Percentiles rank a stretch among this genome's conserved stretches.
Evolutionary conservation across 371 early-diverging fungal species (phyloP).

Genomic region (Globomyces sp.): DNA sequence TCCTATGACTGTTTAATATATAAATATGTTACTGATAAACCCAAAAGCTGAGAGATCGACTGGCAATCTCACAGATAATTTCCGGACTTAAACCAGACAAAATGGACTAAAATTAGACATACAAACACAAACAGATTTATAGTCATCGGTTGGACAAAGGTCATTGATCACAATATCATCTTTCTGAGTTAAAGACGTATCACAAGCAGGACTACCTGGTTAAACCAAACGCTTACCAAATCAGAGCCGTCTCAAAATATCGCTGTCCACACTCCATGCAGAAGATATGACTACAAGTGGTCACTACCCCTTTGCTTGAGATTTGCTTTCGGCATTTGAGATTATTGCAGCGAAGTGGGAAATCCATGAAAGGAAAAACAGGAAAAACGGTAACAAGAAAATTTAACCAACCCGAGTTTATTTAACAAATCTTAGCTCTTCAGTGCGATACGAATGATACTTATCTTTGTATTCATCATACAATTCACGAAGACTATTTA

Average conservation of each 20-base stretch:
- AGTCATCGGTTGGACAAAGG: conserved; percentile 71
- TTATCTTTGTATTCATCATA: conserved; percentile 45
- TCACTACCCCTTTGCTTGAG: conserved; percentile 61
- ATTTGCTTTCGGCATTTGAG: conserved; percentile 54
- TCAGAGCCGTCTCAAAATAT: conserved; percentile 55
- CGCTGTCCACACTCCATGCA: conserved; percentile 67
- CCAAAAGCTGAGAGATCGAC: conserved; percentile 53
- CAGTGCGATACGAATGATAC: conserved; percentile 31
- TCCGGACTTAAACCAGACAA: conserved; percentile 74
- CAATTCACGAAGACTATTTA: conserved; percentile 36
- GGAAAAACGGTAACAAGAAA: conserved; percentile 10
- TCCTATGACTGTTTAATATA: background rate
- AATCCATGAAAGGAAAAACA: conserved; percentile 40
- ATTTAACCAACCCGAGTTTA: background rate
- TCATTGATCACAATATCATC: conserved; percentile 68
- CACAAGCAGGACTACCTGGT: conserved; percentile 63
- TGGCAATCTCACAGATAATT: conserved; percentile 71
- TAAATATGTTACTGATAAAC: background rate
- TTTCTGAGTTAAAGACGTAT: conserved; percentile 60
- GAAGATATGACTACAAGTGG: conserved; percentile 80
- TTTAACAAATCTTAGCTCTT: conserved; percentile 42
- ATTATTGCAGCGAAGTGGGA: conserved; percentile 60
- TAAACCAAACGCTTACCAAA: conserved; percentile 43
- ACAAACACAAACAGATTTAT: conserved; percentile 56
- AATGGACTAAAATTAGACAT: conserved; percentile 49